A percentile compares a stretch with the other conserved stretches of the same genome.
Conservation (phyloP, 2,329 filamentous ascomycete genomes). For the Pleochaeta shiraiana region DNA sequence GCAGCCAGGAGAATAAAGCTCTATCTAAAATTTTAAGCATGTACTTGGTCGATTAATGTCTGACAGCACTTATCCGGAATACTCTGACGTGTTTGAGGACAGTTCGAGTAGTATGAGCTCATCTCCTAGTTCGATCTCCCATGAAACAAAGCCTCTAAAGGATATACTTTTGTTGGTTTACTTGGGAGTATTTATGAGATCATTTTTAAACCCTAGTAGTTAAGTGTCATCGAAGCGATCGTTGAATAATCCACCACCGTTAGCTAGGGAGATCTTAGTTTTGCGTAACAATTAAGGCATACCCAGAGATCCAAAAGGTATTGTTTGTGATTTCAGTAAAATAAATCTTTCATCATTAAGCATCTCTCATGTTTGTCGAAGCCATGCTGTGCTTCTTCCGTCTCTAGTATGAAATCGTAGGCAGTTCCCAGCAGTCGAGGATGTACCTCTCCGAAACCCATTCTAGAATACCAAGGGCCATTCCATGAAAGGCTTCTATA, state of each 20-base stretch:
- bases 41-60: too few species aligned
- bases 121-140: too few species aligned
- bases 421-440: slow-evolving; percentile 10
- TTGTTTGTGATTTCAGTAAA: not conserved
- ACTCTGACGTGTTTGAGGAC: too few species aligned
- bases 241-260: not conserved
- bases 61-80: too few species aligned
- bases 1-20: too few species aligned
- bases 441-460: slow-evolving; percentile 15
- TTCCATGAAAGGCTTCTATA: slow-evolving; percentile 15
- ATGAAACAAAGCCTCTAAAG: too few species aligned
- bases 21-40: too few species aligned
- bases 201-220: not conserved
- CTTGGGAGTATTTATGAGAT: not conserved
- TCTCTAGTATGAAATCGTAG: slow-evolving; percentile 12
- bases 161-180: too few species aligned
- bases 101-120: too few species aligned
- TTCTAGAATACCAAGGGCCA: slow-evolving; percentile 15
- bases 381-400: slow-evolving; percentile 12
- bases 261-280: not conserved
- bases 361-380: slow-evolving; percentile 13
- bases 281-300: not conserved
- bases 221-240: not conserved
- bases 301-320: not conserved
- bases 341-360: slow-evolving; percentile 13